These are phyloP conservation scores for Niveomyces coronatus DNA, from an alignment of 2,329 filamentous ascomycete genomes.

Conservation along the genomic window DNA sequence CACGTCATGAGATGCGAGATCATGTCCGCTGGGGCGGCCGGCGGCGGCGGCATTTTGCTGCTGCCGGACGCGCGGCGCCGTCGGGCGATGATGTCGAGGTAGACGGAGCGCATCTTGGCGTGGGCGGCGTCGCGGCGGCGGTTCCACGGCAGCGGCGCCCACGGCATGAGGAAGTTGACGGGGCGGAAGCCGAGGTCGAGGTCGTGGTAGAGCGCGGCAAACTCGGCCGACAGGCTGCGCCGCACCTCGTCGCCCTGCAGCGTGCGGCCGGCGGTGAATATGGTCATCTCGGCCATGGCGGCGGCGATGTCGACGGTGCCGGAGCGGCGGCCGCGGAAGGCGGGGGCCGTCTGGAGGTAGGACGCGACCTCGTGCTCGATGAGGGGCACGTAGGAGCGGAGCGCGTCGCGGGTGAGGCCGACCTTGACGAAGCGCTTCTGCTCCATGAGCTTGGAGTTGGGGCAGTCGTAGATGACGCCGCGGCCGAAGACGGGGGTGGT, in stretches of 20 bases:
- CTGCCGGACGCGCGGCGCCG: conserved; percentile 42
- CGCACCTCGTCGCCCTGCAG: conserved; percentile 71
- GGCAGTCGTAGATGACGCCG: conserved; percentile 76
- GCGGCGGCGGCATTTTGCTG: no score
- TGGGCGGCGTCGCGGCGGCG: conserved; percentile 61
- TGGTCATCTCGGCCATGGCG: conserved; percentile 66
- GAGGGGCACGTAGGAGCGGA: conserved; percentile 56
- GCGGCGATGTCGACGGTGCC: conserved; percentile 55
- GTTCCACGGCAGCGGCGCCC: conserved; percentile 69
- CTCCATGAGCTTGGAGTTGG: conserved; percentile 77
- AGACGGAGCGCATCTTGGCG: conserved; percentile 58
- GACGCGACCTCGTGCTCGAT: conserved; percentile 59
- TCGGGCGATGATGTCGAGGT: conserved; percentile 59
- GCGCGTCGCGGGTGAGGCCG: conserved; percentile 54
- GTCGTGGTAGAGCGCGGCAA: conserved; percentile 69
- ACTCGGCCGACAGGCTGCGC: conserved; percentile 56
- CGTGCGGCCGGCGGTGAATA: conserved; percentile 69
- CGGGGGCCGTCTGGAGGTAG: conserved; percentile 47
- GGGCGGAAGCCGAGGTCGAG: conserved; percentile 65
- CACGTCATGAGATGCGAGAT: conserved; percentile 71
- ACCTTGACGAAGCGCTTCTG: conserved; percentile 78
- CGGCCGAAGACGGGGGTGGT: conserved; percentile 57
- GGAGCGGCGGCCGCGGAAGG: conserved; percentile 47
- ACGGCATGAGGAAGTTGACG: conserved; percentile 74
- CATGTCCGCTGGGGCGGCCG: conserved; percentile 52